Conservation (phyloP, 352 stramenopile species). For the Globisporangium parvum region DNA sequence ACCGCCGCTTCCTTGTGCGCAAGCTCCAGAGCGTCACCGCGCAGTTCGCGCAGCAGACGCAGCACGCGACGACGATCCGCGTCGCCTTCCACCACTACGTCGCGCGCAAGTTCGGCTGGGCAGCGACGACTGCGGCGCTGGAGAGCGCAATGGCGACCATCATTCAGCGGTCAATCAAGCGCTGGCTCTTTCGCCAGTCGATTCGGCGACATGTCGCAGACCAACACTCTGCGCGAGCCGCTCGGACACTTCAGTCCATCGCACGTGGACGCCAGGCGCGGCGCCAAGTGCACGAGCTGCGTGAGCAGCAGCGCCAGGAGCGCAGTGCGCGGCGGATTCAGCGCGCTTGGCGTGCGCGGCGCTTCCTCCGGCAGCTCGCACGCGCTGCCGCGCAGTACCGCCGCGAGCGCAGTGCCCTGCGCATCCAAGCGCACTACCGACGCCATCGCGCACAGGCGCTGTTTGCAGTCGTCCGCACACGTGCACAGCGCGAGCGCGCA, state of each 20-base stretch:
- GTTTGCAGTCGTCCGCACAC: slow-evolving; percentile 21
- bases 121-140: slow-evolving; percentile 25
- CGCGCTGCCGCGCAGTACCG: slow-evolving; percentile 6
- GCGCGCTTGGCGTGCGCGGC: slow-evolving; percentile 23
- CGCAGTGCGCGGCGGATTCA: slow-evolving; percentile 23
- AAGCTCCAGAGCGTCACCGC: slow-evolving; percentile 18
- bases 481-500: slow-evolving; percentile 23
- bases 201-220: slow-evolving; percentile 4
- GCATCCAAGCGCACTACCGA: slow-evolving; percentile 21
- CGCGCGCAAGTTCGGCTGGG: slow-evolving; percentile 63
- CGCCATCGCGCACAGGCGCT: slow-evolving; percentile 12
- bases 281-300: not conserved
- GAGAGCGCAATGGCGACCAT: slow-evolving; percentile 33
- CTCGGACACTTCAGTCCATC: too few relatives aligned
- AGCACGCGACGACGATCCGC: slow-evolving; percentile 29
- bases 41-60: slow-evolving; percentile 8
- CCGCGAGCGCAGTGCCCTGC: slow-evolving; percentile 14
- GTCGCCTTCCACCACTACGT: slow-evolving; percentile 53
- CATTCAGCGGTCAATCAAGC: slow-evolving; percentile 25
- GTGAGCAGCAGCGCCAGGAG: not conserved
- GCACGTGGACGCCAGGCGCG: slow-evolving; percentile 16
- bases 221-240: slow-evolving; percentile 15
- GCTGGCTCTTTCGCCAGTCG: slow-evolving; percentile 28
- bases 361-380: slow-evolving; percentile 15
- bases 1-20: slow-evolving; percentile 17